Evolutionary conservation across 2,329 filamentous ascomycete genomes (phyloP), one percentile per base, ranked within the genome.

Genomic region (Fusarium nanum): DNA sequence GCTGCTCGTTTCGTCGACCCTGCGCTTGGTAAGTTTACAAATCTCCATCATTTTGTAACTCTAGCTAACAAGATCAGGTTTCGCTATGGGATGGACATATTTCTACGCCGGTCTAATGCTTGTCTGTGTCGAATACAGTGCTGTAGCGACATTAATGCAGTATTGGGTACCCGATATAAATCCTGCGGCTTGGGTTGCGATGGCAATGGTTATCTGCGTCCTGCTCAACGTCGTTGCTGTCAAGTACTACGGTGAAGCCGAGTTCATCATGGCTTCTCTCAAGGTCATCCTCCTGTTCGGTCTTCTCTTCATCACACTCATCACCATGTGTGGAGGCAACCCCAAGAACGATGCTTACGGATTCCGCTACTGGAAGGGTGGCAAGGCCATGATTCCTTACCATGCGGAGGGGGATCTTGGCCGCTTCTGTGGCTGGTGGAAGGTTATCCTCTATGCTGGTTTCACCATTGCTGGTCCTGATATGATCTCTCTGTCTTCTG

Each of bases 401-500:
- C 76, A 80, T 41, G 68, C 73, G 6, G 67, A 69, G 6, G 90
- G 89, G 5, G 78, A 83, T 46, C 82, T 88, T 0, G 90, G 90
- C 22, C 83, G 85, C 23, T 92, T 90, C 76, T 81, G 91, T 1
- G 90, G 90, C 2, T 91, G 76, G 70, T 81, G 78, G 77, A 78
- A 77, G 58, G 80, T 81, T 67, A 79, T 93, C 32, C 90, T 92
- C 67, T 88, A 89, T 73, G 91, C 91, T 7, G 87, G 86, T 54
- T 92, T 92, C 81, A 90, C 88, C 37, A 87, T 92, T 66, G 86
- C 88, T 14, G 90, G 89, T 8, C 89, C 89, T 0, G 90, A 92
- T 73, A 91, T 91, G 78, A 88, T 92, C 67, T 81, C 84, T 28
- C 85, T 88, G 50, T 81, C 83, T 3, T 79, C 82, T 3, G 83